Evolutionary conservation across 495 filamentous ascomycete genomes (phyloP), one percentile per base, ranked within the genome.

Genomic region (Pyrenopolyporus hunteri): DNA sequence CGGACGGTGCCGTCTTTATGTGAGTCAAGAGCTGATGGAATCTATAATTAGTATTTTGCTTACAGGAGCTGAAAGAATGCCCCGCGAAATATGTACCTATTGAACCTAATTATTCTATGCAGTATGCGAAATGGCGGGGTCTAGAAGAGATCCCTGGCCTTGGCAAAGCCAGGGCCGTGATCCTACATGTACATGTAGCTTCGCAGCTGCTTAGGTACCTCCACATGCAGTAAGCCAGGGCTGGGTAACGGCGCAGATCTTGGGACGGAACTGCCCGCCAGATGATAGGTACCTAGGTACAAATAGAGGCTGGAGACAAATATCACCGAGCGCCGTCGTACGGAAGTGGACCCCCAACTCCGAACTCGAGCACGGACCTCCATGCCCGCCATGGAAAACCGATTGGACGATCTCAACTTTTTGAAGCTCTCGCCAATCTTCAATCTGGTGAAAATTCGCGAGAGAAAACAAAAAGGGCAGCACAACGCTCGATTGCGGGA

Each of bases 371-470:
- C 58, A 62, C 59, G 44, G 59, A 19, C 58, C 59, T 44, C 6
- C 20, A 9, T 17, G 13, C 1, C 16, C n/a, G n/a, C n/a, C 23
- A 22, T 42, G 8, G 47, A 63, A 57, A 59, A 40, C 49, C 54
- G 45, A 64, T 58, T 59, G 42, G 54, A 42, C 19, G 28, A 59
- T 54, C 9, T 26, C 28, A 46, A 39, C n/a, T 13, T 36, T 52
- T 64, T 51, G 61, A 59, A 55, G 54, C 55, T 64, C 28, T 58
- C 42, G 16, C 48, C 40, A 57, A 57, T 63, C 46, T 51, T 57
- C 28, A 39, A 57, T 63, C 51, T 13, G 10, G 10, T 1, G 29
- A 10, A 35, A 40, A 45, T n/a, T 45, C 7, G 26, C 26, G 26
- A 29, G 5, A 9, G 9, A 45, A 26, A 26, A 20, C 7, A 47